Evolutionary conservation across 1,284 basidiomycete genomes (phyloP), one percentile per base, ranked within the genome.

Genomic region (Tilletia horrida): DNA sequence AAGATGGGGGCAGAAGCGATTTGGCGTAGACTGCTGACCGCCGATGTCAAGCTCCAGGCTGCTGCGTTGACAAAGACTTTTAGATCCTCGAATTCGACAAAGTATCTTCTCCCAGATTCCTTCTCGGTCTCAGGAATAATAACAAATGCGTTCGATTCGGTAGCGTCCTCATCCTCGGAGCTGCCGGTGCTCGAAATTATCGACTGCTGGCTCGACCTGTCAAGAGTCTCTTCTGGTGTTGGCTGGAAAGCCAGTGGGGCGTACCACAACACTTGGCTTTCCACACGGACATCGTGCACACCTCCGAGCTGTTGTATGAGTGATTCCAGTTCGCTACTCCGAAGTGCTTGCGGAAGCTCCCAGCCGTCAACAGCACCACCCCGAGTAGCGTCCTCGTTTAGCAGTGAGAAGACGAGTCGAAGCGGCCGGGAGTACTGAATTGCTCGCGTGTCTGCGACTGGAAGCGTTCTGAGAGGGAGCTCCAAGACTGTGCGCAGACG

Each of bases 191-290:
- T 40, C 11, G 35, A 11, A 11, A 11, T 4, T 6, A 11, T 40
- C 4, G 35, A 40, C 4, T 40, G 0, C 25, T 27, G 50, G 50
- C 50, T 52, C 25, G 3, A 27, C 14, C 21, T 52, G 50, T 27
- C 45, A 48, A 6, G 23, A 18, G 16, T 7, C 6, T 48, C 35
- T 44, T 59, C 55, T 0, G 93, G 88, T 25, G 90, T 92, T 48
- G 93, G 91, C 64, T 86, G 84, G 75, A 97, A 92, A 0, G 92
- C 88, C 47, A 98, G 83, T 0, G 93, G 94, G 1, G 93, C 91
- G 78, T 95, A 90, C 80, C 89, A 93, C 74, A 94, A 91, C 0
- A 96, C 88, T 83, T 97, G 94, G 69, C 91, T 95, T 84, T 97
- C 93, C 64, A 97, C 86, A 2, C 90, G 91, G 79, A 95, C 92